phyloP scores from a whole-genome alignment of 495 filamentous ascomycete species.

The Aspergillus campestris region DNA sequence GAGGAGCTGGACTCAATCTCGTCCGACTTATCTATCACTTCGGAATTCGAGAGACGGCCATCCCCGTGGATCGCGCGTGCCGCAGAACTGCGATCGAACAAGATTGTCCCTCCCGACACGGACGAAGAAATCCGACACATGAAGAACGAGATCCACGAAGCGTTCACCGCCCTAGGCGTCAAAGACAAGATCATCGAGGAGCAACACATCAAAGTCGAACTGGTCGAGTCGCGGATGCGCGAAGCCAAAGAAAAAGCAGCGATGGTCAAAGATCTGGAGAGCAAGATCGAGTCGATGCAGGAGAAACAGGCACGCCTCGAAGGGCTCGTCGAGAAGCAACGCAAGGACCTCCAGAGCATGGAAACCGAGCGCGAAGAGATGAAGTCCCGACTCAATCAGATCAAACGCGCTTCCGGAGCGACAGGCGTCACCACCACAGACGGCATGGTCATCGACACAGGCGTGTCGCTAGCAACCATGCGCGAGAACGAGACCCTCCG shows the following conservation, averaged over 20 bases:
- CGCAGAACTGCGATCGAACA: slow-evolving; percentile 66
- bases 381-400: slow-evolving; percentile 58
- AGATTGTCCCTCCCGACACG: slow-evolving; percentile 66
- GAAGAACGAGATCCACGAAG: slow-evolving; percentile 63
- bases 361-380: slow-evolving; percentile 65
- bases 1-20: slow-evolving; percentile 66
- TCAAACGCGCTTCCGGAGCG: slow-evolving; percentile 38
- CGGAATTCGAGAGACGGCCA: slow-evolving; percentile 72
- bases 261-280: slow-evolving; percentile 42
- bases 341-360: slow-evolving; percentile 39
- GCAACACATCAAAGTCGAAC: slow-evolving; percentile 59
- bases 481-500: slow-evolving; percentile 68
- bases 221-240: slow-evolving; percentile 47
- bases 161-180: slow-evolving; percentile 55
- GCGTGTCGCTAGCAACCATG: slow-evolving; percentile 47
- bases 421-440: slow-evolving; percentile 39
- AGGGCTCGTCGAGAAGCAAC: slow-evolving; percentile 28
- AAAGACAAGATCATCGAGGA: slow-evolving; percentile 92
- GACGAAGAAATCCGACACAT: slow-evolving; percentile 71
- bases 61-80: slow-evolving; percentile 81
- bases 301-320: slow-evolving; percentile 25
- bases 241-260: slow-evolving; percentile 44
- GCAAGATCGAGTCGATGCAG: slow-evolving; percentile 56
- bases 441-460: slow-evolving; percentile 36
- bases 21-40: slow-evolving; percentile 65